Evolutionary conservation across 2,329 filamentous ascomycete genomes (phyloP).

Genomic region (Verticillium zaregamsianum): DNA sequence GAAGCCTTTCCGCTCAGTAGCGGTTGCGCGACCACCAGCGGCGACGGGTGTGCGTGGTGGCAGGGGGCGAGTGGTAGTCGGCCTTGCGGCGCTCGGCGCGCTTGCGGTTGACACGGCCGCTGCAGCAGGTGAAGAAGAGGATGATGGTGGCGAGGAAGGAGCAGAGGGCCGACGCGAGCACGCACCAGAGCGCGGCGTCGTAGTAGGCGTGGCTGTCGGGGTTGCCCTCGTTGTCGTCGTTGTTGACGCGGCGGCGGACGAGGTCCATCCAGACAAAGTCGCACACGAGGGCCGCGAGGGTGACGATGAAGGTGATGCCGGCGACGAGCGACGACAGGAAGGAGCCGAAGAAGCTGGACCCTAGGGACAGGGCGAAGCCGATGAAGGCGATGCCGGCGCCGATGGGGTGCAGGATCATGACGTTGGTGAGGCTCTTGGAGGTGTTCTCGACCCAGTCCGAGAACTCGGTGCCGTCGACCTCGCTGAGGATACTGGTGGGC

Average conservation of each 20-base stretch:
- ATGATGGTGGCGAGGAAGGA: constrained; percentile 51
- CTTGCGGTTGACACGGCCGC: constrained; percentile 37
- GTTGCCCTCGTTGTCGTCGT: constrained; percentile 25
- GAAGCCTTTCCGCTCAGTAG: constrained; percentile 3
- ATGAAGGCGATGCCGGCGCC: constrained; percentile 54
- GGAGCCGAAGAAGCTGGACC: constrained; percentile 47
- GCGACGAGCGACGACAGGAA: constrained; percentile 47
- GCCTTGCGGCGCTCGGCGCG: constrained; percentile 20
- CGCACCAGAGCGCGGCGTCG: constrained; percentile 58
- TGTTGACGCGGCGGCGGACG: constrained; percentile 49
- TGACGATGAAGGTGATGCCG: constrained; percentile 43
- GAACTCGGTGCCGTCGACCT: constrained; percentile 33
- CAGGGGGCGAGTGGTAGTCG: constrained; percentile 19
- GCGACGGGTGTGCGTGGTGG: constrained; percentile 8
- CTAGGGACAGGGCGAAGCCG: constrained; percentile 51
- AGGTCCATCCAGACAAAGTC: constrained; percentile 57
- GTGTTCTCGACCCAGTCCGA: constrained; percentile 37
- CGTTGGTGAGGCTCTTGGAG: constrained; percentile 46
- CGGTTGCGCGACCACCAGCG: constrained; percentile 12
- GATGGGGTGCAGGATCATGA: constrained; percentile 60
- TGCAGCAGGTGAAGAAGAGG: constrained; percentile 60
- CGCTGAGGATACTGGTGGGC: constrained; percentile 39
- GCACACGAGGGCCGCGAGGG: constrained; percentile 42
- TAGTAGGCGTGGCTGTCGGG: constrained; percentile 41
- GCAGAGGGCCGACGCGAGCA: constrained; percentile 51